Evolutionary conservation across 2,329 filamentous ascomycete species (phyloP), one percentile per base, ranked within the genome.

Genomic region (Bipolaris victoriae): DNA sequence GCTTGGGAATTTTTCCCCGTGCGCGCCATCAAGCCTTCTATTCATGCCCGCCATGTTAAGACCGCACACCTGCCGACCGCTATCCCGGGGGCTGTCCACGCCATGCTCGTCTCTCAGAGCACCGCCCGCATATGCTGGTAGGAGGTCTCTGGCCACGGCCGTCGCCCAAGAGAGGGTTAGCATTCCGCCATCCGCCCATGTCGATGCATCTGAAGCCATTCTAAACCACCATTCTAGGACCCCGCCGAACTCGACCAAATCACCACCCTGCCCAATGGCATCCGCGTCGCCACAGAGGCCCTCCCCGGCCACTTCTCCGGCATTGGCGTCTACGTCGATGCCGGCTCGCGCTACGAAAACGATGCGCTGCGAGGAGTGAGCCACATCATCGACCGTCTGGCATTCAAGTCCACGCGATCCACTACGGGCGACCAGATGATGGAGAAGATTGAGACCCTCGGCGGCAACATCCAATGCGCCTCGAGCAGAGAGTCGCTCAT

Each of bases 401-500:
- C 95, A 31, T 99, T 98, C 84, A 98, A 98, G 70, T 88, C 86
- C 20, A 98, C 95, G 0, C 84, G 84, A 33, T 81, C 82, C 35
- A 87, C 88, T 59, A 86, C 86, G 0, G 87, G 88, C 54, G 93
- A 97, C 77, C 83, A 92, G 66, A 95, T 98, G 88, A 82, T 97
- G 18, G 92, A 97, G 77, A 83, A 88, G 33, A 84, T 97, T 33
- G 95, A 98, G 78, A 89, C 88, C 0, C 82, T 99, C 3, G 95
- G 95, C 35, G 95, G 95, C 31, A 97, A 97, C 76, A 94, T 99
- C 58, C 93, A 98, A 79, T 99, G 95, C 79, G 93, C 94, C 10
- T 97, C 93, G 1, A 96, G 92, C 1, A 85, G 95, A 64, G 95
- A 99, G 79, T 92, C 92, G 55, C 86, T 99, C 79, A 99, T 99